Conservation (phyloP, 805 yeast genomes). For the Suhomyces canberraensis region DNA sequence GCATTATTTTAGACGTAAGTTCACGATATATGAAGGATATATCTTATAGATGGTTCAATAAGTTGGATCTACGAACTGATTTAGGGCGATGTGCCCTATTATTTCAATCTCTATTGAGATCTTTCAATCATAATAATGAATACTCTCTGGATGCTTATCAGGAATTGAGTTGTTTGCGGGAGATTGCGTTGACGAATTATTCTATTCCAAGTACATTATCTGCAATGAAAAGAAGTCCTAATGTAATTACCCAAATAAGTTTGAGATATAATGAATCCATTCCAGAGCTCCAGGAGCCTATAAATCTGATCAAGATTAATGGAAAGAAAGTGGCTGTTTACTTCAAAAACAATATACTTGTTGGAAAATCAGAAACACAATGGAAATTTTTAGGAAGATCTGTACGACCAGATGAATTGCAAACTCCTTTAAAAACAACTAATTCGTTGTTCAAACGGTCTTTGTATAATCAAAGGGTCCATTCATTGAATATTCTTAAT, state of each 20-base stretch:
- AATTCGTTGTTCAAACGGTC: constrained; percentile 20
- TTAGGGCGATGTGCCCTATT: constrained; percentile 22
- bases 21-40: constrained; percentile 31
- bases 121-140: constrained; percentile 11
- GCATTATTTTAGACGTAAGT: constrained; percentile 24
- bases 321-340: constrained; percentile 15
- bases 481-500: constrained; percentile 15
- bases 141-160: constrained; percentile 6
- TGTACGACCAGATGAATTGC: constrained; percentile 15
- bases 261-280: constrained; percentile 28
- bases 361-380: constrained; percentile 31
- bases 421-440: constrained; percentile 17
- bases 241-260: constrained; percentile 20
- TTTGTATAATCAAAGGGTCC: constrained; percentile 16
- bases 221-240: constrained; percentile 27
- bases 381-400: constrained; percentile 37
- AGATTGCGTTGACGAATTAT: constrained; percentile 21
- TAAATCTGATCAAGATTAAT: constrained; percentile 15
- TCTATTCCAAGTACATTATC: constrained; percentile 22
- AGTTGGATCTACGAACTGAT: constrained; percentile 27
- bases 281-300: constrained; percentile 8
- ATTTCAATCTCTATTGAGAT: constrained; percentile 22
- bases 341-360: constrained; percentile 17
- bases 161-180: constrained; percentile 21
- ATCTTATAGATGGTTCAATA: constrained; percentile 26